Percentiles rank a stretch among this genome's conserved stretches.
These are phyloP conservation scores for Rubroboletus satanas DNA, from an alignment of 768 basidiomycete species.

Conservation along the genomic window DNA sequence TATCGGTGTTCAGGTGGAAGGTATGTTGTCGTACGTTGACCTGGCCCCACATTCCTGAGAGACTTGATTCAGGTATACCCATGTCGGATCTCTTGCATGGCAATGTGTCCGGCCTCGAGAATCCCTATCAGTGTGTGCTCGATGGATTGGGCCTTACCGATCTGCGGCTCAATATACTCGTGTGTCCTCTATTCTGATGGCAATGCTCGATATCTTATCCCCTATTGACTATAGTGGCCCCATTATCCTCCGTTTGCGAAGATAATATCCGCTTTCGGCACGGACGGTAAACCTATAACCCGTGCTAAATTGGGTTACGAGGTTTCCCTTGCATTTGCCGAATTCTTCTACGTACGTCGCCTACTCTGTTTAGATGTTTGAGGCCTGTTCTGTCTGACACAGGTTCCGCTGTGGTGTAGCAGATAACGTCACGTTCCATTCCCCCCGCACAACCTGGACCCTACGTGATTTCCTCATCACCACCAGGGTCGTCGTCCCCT, in stretches of 20 bases:
- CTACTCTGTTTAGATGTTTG: background rate
- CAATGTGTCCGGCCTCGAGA: constrained; percentile 18
- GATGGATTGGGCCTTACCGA: constrained; percentile 17
- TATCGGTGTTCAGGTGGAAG: constrained; percentile 20
- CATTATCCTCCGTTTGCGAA: constrained; percentile 24
- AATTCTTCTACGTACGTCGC: constrained; percentile 27
- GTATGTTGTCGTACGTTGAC: constrained; percentile 1
- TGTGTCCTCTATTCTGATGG: constrained; percentile 4
- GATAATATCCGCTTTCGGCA: constrained; percentile 21
- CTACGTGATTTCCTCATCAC: constrained; percentile 14
- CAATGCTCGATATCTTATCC: background rate
- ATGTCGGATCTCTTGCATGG: constrained; percentile 26
- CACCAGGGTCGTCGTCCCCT: constrained; percentile 5
- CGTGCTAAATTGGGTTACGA: constrained; percentile 27
- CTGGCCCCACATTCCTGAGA: background rate
- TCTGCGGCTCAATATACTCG: constrained; percentile 23
- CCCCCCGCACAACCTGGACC: constrained; percentile 14
- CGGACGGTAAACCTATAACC: constrained; percentile 15
- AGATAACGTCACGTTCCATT: constrained; percentile 15
- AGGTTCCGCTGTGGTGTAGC: constrained; percentile 5
- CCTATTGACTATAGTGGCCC: constrained; percentile 20
- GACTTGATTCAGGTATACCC: constrained; percentile 14
- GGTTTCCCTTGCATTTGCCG: constrained; percentile 29
- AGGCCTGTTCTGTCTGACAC: constrained; percentile 1
- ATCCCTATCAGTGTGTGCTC: constrained; percentile 18